Evolutionary conservation across 2,329 filamentous ascomycete species (phyloP), one percentile per base, ranked within the genome.

Genomic region (Dryadomyces quercivorus): DNA sequence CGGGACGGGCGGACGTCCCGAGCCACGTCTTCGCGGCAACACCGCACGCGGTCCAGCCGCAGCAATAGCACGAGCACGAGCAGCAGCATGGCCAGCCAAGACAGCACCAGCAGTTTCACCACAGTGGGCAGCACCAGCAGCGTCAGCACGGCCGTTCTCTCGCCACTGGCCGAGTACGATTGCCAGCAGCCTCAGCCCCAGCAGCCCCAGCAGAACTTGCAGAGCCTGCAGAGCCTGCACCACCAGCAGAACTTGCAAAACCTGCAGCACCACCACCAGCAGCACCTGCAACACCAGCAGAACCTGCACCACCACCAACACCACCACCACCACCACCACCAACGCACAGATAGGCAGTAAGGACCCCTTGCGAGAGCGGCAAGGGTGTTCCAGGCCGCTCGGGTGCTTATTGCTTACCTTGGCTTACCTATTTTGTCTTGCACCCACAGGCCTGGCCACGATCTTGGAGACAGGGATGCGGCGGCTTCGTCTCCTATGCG

Each of bases 71-170:
- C 15, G 26, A 49, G 53, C 42, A 45, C 53, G 9, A 49, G 52
- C 26, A 53, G 51, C 47, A 58, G 53, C 56, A 56, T 48, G 52
- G 36, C 48, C 26, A 58, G 54, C 51, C 51, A 54, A 13, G 56
- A 50, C 42, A 55, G 44, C 43, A 18, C 20, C 22, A 52, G 38
- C 38, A 53, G 52, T 21, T 45, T 40, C 42, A 55, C 36, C 52
- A 54, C 45, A 36, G 26, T 50, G n/a, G 21, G 18, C 8, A 49
- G 45, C 18, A 20, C 20, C 36, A 45, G 48, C 53, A 52, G 50
- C 22, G n/a, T 38, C 42, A 51, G 43, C 43, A 51, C 49, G 20
- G 42, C 48, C 5, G 44, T 51, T 10, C 48, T 55, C 15, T 58
- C 53, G 1, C 57, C 57, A 7, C 26, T 45, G 1, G 46, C 53